Percentiles rank a stretch among this genome's conserved stretches.
phyloP scores from a whole-genome alignment of 164 flowering plant genomes.

The Berberis thunbergii region DNA sequence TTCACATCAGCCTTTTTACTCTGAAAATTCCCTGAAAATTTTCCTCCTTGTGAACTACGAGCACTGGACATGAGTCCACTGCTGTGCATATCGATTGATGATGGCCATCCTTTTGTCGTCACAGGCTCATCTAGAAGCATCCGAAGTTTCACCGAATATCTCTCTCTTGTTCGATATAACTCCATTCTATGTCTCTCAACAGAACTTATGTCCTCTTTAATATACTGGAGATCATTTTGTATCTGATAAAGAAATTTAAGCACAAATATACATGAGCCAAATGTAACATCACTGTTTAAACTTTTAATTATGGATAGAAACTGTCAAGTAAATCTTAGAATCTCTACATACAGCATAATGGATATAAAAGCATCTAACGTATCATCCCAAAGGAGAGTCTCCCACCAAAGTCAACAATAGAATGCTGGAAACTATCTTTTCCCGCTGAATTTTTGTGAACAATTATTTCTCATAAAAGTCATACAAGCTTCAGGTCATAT shows the following conservation, averaged over 20 bases:
- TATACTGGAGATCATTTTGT: conserved; percentile 76
- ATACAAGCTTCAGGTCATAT: too few relatives aligned
- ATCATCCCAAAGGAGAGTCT: too few relatives aligned
- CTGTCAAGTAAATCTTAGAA: too few relatives aligned
- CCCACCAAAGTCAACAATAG: too few relatives aligned
- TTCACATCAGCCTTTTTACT: conserved; percentile 41
- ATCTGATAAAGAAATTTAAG: conserved; percentile 30
- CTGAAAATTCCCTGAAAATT: conserved; percentile 33
- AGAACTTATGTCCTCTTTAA: conserved; percentile 70
- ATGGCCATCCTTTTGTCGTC: conserved; percentile 34
- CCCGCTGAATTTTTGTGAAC: too few relatives aligned
- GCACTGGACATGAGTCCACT: conserved; percentile 39
- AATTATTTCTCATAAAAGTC: too few relatives aligned
- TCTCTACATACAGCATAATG: too few relatives aligned
- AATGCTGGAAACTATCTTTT: too few relatives aligned
- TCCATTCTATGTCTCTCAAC: conserved; percentile 83
- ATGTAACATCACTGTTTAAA: too few relatives aligned
- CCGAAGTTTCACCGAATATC: conserved; percentile 58
- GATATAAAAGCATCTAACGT: too few relatives aligned
- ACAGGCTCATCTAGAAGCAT: conserved; percentile 47
- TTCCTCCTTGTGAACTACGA: conserved; percentile 34
- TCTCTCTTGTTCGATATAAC: conserved; percentile 55
- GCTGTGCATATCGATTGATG: conserved; percentile 42
- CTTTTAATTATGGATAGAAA: too few relatives aligned
- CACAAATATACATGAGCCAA: neutral